Evolutionary conservation across 1,284 basidiomycete species (phyloP).

Genomic region (Ceratobasidium sp.): DNA sequence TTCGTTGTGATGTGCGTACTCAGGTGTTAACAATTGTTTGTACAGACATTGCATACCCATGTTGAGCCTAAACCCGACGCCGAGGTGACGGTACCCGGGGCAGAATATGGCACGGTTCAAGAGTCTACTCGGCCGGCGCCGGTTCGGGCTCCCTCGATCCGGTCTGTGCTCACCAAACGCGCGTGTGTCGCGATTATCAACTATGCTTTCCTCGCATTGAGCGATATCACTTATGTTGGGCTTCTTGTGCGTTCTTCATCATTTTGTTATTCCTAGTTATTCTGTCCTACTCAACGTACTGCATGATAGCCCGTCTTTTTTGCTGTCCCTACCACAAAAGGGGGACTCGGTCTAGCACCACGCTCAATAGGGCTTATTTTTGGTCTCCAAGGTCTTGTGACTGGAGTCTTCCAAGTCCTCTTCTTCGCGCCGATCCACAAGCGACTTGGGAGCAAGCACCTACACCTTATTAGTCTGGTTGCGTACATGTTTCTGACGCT

Average conservation of each 20-base stretch:
- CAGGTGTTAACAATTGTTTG: neutral
- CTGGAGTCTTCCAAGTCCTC: conserved; percentile 43
- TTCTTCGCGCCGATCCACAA: conserved; percentile 46
- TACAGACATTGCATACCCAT: neutral
- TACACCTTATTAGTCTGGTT: conserved; percentile 35
- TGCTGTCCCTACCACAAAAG: conserved; percentile 39
- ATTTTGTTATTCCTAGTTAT: neutral
- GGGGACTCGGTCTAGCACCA: conserved; percentile 46
- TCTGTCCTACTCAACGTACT: too few species aligned
- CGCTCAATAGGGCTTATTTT: conserved; percentile 46
- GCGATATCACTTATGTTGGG: conserved; percentile 27
- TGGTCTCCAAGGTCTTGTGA: conserved; percentile 45
- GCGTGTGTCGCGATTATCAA: conserved; percentile 33
- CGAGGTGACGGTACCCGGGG: neutral
- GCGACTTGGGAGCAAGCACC: conserved; percentile 45
- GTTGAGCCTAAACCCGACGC: neutral
- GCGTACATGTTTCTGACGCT: conserved; percentile 31
- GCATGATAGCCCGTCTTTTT: conserved; percentile 44
- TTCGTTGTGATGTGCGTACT: too few species aligned
- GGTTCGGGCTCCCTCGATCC: neutral
- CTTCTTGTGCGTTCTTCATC: conserved; percentile 11
- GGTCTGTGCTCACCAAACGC: conserved; percentile 22
- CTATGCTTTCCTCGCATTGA: conserved; percentile 35
- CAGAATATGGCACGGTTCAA: conserved; percentile 15
- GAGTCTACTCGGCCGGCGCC: conserved; percentile 1